These are phyloP conservation scores for Malus domestica DNA, from an alignment of 306 rosid genomes.

Conservation along the genomic window DNA sequence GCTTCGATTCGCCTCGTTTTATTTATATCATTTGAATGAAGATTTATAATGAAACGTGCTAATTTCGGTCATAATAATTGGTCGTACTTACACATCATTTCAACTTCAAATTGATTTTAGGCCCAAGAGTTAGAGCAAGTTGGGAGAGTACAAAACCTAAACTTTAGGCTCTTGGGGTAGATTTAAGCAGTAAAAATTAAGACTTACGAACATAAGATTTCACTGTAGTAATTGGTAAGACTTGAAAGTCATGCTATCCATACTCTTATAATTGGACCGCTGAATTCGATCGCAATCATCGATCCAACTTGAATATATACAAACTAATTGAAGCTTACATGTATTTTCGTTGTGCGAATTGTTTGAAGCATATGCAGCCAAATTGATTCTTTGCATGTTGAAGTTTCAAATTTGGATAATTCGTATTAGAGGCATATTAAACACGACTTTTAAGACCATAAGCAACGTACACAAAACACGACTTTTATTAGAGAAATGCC, in stretches of 20 bases:
- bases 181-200: too few species aligned
- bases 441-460: not conserved
- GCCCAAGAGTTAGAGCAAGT: too few species aligned
- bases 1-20: not conserved
- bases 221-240: too few species aligned
- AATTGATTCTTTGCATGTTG: not conserved
- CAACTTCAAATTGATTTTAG: too few species aligned
- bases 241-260: too few species aligned
- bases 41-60: not conserved
- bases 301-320: not conserved
- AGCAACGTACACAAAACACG: not conserved
- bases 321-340: not conserved
- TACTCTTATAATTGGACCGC: too few species aligned
- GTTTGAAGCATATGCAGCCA: not conserved
- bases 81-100: too few species aligned
- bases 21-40: not conserved
- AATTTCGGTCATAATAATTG: not conserved
- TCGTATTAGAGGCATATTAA: not conserved
- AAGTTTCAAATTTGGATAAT: not conserved
- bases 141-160: rapidly evolving
- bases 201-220: too few species aligned
- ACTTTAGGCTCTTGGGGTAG: too few species aligned
- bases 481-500: not conserved
- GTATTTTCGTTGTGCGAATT: not conserved
- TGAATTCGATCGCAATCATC: not conserved